Base-by-base conservation (phyloP, 2,329 filamentous ascomycete genomes). In the Talaromyces sp. region DNA sequence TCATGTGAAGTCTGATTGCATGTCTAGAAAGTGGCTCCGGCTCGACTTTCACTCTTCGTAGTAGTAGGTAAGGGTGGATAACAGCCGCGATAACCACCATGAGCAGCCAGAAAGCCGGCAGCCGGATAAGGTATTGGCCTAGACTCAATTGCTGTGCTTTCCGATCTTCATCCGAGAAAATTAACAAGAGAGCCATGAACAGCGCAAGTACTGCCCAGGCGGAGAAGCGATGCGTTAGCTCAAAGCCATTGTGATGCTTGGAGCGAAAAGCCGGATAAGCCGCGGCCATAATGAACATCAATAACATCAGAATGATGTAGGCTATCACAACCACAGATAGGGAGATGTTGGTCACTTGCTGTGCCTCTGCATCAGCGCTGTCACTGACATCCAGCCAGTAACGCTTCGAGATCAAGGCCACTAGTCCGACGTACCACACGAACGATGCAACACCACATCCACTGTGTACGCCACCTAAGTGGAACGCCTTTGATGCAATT, bases 41-140 rank as follows among this genome's bases (percentile, higher is more conserved):
- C 19, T 81, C 75, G 61, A 93, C 87, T 9, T 77, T 74, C 58
- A 89, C 84, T 64, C 83, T 85, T 57, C 88, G 84, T 28, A 94
- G 82, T 59, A 83, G 81, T 2, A 88, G 69, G 89, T 89, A 95
- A 1, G 89, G 88, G 53, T 87, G 84, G 46, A 87, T 77, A 62
- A 92, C 80, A 63, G 86, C 81, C 40, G 79, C 65, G 1, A 88
- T 89, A 46, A 85, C 84, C 46, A 83, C 68, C 25, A 83, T 64
- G 17, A 93, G 77, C 65, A 88, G 82, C 86, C 88, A 94, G 72
- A 93, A 81, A 1, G 77, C 71, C 0, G 82, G 81, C 8, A 78
- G 77, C 15, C 66, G 59, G 61, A 81, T 53, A 9, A 85, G 67
- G 48, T 74, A 70, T 9, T 55, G 59, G 5, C 75, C 73, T 11